A percentile compares a stretch with the other conserved stretches of the same genome.
Evolutionary conservation across 331 rosid genomes (phyloP).

Genomic region (Telfairia occidentalis): DNA sequence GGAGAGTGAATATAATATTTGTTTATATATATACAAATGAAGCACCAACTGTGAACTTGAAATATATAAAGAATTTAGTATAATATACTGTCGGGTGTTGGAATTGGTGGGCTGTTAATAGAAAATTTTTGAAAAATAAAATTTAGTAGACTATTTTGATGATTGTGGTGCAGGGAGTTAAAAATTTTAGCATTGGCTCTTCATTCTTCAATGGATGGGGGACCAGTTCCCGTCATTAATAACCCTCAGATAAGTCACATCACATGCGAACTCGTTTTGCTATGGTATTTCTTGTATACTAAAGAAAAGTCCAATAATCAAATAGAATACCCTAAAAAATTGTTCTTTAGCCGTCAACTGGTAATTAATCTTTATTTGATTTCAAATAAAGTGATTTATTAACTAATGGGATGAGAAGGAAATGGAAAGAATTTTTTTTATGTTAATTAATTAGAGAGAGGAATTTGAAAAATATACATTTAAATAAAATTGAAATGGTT

Average conservation of each 20-base stretch:
- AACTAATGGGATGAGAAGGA: too few relatives aligned
- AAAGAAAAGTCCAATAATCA: background rate
- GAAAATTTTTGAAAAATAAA: background rate
- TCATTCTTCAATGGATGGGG: background rate
- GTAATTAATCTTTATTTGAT: too few relatives aligned
- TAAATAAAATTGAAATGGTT: background rate
- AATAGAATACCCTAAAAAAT: too few relatives aligned
- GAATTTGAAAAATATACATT: background rate
- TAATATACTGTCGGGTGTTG: background rate
- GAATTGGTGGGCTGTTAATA: background rate
- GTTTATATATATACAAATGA: background rate
- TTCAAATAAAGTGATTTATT: too few relatives aligned
- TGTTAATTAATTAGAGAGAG: background rate
- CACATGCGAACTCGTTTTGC: background rate
- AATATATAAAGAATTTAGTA: background rate
- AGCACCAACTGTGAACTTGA: background rate
- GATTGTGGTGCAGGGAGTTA: background rate
- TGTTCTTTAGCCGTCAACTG: too few relatives aligned
- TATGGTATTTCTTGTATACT: background rate
- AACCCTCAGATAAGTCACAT: background rate
- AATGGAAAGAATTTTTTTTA: too few relatives aligned
- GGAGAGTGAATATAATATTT: background rate
- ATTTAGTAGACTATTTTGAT: background rate
- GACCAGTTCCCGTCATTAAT: background rate
- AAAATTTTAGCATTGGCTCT: background rate